phyloP scores from a whole-genome alignment of 305 asterid species.

The Solanum aculeatissimum region DNA sequence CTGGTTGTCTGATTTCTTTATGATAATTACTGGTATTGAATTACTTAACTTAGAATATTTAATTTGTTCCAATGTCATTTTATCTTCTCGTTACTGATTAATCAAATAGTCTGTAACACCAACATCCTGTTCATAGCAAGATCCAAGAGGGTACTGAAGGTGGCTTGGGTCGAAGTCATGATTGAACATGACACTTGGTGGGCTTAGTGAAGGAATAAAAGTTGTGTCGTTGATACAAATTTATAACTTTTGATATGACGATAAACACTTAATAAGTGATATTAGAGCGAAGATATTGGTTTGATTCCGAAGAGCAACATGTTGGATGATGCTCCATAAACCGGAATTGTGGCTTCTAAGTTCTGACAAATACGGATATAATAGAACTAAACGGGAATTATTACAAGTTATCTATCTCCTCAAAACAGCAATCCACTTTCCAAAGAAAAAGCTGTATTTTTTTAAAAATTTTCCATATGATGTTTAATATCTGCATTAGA shows the following conservation, averaged over 20 bases:
- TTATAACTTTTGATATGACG: neutral
- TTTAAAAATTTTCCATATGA: too few relatives aligned
- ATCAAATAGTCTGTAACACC: neutral
- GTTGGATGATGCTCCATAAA: neutral
- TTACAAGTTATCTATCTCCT: neutral
- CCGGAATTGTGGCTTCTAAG: neutral
- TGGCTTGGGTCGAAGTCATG: neutral
- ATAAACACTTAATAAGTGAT: neutral
- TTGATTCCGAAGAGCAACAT: neutral
- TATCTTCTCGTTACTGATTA: neutral
- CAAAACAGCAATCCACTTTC: neutral
- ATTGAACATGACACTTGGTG: neutral
- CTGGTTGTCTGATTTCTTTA: neutral
- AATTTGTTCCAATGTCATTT: neutral
- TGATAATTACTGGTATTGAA: neutral
- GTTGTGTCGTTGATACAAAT: rapidly evolving
- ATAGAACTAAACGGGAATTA: neutral
- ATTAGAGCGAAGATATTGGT: neutral
- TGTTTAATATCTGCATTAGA: too few relatives aligned
- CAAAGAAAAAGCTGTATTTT: too few relatives aligned
- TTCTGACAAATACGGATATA: neutral
- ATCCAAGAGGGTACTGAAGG: neutral
- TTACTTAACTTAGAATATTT: neutral
- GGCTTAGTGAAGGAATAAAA: neutral
- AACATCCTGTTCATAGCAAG: neutral